phyloP scores from a whole-genome alignment of 2,329 filamentous ascomycete genomes.

The Alternaria sp. region DNA sequence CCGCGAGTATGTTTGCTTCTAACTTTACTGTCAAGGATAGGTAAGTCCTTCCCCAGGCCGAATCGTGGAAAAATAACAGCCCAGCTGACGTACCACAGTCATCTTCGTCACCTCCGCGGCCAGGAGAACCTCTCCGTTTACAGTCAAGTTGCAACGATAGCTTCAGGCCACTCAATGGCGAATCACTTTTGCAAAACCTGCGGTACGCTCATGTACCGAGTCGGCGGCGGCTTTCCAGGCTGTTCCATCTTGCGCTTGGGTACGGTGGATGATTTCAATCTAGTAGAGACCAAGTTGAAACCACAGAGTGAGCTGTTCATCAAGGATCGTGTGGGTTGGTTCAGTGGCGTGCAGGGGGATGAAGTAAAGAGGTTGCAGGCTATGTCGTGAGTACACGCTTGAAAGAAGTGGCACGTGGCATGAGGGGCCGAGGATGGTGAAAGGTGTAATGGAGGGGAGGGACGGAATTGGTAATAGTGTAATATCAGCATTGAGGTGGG shows the following conservation, averaged over 20 bases:
- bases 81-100: background rate
- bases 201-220: conserved; percentile 68
- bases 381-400: background rate
- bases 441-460: background rate
- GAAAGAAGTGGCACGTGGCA: too few relatives aligned
- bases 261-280: conserved; percentile 67
- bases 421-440: background rate
- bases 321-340: conserved; percentile 63
- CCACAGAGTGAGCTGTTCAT: conserved; percentile 63
- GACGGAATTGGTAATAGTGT: background rate
- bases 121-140: conserved; percentile 58
- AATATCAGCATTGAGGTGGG: background rate
- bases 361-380: conserved; percentile 9
- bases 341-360: conserved; percentile 5
- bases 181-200: conserved; percentile 69
- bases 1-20: conserved; percentile 66
- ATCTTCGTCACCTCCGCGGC: conserved; percentile 61
- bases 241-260: conserved; percentile 63
- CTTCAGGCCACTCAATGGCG: conserved; percentile 56
- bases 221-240: conserved; percentile 56
- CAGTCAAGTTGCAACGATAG: conserved; percentile 42
- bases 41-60: conserved; percentile 22
- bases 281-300: conserved; percentile 65
- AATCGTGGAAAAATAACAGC: background rate
- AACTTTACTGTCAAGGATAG: conserved; percentile 61